Evolutionary conservation across 1,139 yeast genomes (phyloP).

Genomic region (Yamadazyma siamensis): DNA sequence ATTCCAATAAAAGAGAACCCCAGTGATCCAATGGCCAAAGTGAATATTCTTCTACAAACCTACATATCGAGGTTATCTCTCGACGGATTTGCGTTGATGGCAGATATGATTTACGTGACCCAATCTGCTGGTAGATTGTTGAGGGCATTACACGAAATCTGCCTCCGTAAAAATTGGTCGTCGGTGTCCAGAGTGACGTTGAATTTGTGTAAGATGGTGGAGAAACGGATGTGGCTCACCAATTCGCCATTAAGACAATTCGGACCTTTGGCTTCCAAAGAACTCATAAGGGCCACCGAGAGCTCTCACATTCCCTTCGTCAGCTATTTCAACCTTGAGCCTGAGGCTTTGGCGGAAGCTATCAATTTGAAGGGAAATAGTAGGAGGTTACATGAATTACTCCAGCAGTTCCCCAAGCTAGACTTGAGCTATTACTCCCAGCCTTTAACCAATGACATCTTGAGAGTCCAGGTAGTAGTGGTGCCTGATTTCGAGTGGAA

Average conservation of each 20-base stretch:
- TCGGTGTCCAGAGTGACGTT: conserved; percentile 54
- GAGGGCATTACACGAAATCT: conserved; percentile 81
- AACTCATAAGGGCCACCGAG: conserved; percentile 72
- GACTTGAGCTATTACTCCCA: conserved; percentile 58
- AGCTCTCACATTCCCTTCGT: conserved; percentile 81
- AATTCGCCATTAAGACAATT: conserved; percentile 88
- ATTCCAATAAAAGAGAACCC: conserved; percentile 76
- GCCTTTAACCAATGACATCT: conserved; percentile 69
- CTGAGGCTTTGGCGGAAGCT: conserved; percentile 80
- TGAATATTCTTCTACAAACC: conserved; percentile 77
- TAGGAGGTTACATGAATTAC: conserved; percentile 53
- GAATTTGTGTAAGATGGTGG: conserved; percentile 76
- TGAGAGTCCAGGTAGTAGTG: conserved; percentile 65
- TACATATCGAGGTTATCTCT: conserved; percentile 72
- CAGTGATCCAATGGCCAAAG: conserved; percentile 74
- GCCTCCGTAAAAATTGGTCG: conserved; percentile 73
- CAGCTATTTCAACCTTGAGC: conserved; percentile 65
- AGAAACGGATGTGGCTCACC: conserved; percentile 77
- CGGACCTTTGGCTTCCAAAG: conserved; percentile 53
- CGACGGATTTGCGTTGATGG: conserved; percentile 87
- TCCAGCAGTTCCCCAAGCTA: conserved; percentile 72
- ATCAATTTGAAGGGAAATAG: conserved; percentile 71
- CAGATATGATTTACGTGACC: conserved; percentile 91
- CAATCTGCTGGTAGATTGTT: conserved; percentile 91
- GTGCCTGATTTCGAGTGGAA: conserved; percentile 81